Percentiles rank a stretch among this genome's conserved stretches.
Evolutionary conservation across 176 grass and related monocot genomes (phyloP).

Genomic region (Aegilops umbellulata): DNA sequence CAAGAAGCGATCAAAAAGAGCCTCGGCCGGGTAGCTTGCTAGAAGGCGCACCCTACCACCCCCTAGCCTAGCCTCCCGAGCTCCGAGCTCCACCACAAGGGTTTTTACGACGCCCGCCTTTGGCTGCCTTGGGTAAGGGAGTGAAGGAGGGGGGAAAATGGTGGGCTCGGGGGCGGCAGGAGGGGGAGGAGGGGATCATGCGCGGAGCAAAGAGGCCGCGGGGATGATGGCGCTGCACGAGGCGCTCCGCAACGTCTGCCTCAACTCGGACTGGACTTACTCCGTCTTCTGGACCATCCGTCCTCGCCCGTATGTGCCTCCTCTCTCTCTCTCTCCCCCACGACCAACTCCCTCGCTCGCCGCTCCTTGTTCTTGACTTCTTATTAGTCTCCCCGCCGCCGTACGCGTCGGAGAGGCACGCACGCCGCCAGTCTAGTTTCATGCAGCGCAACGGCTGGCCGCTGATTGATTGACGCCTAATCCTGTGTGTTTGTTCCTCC

Average conservation of each 20-base stretch:
- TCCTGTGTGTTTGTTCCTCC: background rate
- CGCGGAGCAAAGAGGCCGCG: slow-evolving; percentile 91
- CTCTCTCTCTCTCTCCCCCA: background rate
- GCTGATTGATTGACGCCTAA: background rate
- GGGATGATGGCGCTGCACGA: slow-evolving; percentile 99
- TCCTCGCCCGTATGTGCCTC: slow-evolving; percentile 68
- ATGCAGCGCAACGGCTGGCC: background rate
- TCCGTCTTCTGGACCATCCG: slow-evolving; percentile 99
- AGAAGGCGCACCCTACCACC: background rate
- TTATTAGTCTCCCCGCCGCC: background rate
- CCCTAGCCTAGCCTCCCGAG: slow-evolving; percentile 3
- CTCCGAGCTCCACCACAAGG: background rate
- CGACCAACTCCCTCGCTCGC: background rate
- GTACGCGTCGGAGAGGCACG: background rate
- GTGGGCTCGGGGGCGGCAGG: slow-evolving; percentile 71
- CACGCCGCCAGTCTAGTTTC: background rate
- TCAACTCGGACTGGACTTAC: slow-evolving; percentile 97
- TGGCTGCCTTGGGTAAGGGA: background rate
- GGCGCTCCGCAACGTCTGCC: slow-evolving; percentile 90
- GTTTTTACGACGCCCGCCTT: slow-evolving; percentile 17
- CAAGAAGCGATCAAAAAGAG: slow-evolving; percentile 48
- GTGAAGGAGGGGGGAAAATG: slow-evolving; percentile 30
- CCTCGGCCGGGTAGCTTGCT: slow-evolving; percentile 14
- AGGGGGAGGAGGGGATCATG: slow-evolving; percentile 57
- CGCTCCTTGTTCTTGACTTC: background rate